phyloP scores from a whole-genome alignment of 164 flowering plant genomes.

The Cinnamomum chago region DNA sequence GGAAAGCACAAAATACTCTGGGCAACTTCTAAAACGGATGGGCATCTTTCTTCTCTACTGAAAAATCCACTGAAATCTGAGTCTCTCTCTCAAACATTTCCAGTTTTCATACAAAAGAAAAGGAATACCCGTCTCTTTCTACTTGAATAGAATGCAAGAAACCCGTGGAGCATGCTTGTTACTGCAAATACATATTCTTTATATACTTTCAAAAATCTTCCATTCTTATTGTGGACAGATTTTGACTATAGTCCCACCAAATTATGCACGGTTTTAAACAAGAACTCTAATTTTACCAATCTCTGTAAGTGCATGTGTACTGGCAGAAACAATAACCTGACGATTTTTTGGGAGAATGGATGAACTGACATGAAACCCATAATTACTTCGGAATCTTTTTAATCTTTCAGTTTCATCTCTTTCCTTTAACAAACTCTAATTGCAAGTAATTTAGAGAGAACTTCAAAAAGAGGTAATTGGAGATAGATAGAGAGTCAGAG shows the following conservation, averaged over 20 bases:
- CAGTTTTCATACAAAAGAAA: not conserved
- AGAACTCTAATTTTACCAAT: not conserved
- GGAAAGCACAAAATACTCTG: conserved; percentile 29
- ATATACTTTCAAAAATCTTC: no score
- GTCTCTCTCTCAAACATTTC: conserved; percentile 5
- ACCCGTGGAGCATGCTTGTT: not conserved
- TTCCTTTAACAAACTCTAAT: not conserved
- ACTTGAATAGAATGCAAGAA: not conserved
- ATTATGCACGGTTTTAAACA: not conserved
- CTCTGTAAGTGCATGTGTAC: not conserved
- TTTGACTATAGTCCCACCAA: no score
- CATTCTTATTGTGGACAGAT: no score
- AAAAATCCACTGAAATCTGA: conserved; percentile 8
- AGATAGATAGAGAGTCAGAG: not conserved
- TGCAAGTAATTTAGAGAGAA: no score
- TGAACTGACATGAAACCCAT: not conserved
- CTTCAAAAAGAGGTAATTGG: not conserved
- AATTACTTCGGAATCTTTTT: not conserved
- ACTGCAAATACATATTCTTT: not conserved
- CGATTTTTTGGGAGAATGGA: not conserved
- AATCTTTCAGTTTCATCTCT: not conserved
- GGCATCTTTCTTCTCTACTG: conserved; percentile 16
- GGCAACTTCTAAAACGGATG: conserved; percentile 12
- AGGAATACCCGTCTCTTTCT: not conserved
- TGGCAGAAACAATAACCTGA: not conserved